Evolutionary conservation across 2,329 filamentous ascomycete species (phyloP).

Genomic region (Zalaria obscura): DNA sequence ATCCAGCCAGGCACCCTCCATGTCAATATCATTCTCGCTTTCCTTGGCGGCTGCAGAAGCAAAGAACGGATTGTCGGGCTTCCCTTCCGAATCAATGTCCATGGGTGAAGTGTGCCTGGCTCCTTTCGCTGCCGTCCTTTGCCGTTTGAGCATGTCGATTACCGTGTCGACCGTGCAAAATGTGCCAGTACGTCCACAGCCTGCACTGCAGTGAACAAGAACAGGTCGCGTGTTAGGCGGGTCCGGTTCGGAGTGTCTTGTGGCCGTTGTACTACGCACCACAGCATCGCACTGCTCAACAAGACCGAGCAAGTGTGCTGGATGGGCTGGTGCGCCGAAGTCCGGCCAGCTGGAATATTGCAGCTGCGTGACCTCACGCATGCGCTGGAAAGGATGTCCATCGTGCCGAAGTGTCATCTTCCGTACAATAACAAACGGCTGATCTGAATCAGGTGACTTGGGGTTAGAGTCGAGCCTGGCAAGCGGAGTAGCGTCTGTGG

Average conservation of each 20-base stretch:
- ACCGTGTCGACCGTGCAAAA: conserved; percentile 96
- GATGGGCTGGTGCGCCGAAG: conserved; percentile 83
- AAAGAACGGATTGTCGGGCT: conserved; percentile 7
- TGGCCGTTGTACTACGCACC: conserved; percentile 31
- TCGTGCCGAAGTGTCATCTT: conserved; percentile 75
- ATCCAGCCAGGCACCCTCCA: conserved; percentile 47
- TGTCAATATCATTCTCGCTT: conserved; percentile 6
- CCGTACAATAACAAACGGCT: conserved; percentile 67
- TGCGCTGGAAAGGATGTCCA: conserved; percentile 64
- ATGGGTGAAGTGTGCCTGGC: conserved; percentile 26
- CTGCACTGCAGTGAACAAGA: conserved; percentile 88
- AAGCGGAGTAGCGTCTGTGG: conserved; percentile 16
- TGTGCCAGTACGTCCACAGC: conserved; percentile 87
- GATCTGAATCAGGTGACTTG: conserved; percentile 29
- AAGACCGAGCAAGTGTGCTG: conserved; percentile 69
- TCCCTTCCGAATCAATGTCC: conserved; percentile 21
- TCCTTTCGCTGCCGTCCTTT: conserved; percentile 29
- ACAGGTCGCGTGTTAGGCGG: conserved; percentile 48
- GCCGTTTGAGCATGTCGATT: conserved; percentile 91
- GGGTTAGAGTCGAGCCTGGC: conserved; percentile 13
- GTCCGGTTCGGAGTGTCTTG: conserved; percentile 32
- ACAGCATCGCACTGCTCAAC: conserved; percentile 82
- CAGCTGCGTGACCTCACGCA: conserved; percentile 86
- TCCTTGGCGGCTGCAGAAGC: not conserved
- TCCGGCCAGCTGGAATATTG: conserved; percentile 97